These are phyloP conservation scores for Triticum dicoccoides DNA, from an alignment of 176 grass and related monocot genomes.

Conservation along the genomic window DNA sequence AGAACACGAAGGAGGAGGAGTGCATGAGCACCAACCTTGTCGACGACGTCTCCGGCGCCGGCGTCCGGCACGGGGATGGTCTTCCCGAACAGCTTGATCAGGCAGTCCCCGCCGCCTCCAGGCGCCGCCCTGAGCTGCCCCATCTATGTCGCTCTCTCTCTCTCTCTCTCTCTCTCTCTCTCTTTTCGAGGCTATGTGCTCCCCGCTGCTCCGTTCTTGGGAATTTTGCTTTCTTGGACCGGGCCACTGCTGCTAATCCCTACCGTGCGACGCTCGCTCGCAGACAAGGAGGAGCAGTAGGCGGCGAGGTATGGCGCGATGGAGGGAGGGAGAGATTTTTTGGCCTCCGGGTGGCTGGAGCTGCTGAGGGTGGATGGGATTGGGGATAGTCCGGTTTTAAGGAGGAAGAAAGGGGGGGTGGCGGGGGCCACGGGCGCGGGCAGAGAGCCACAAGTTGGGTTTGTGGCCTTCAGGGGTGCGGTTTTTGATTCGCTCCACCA, in stretches of 20 bases:
- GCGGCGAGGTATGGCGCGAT: neutral
- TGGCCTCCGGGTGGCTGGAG: neutral
- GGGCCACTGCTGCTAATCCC: neutral
- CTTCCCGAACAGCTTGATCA: conserved; percentile 86
- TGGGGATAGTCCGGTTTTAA: conserved; percentile 39
- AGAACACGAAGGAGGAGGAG: conserved; percentile 3
- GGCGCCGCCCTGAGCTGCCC: conserved; percentile 25
- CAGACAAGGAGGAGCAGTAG: neutral
- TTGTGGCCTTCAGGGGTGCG: conserved; percentile 59
- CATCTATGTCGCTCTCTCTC: neutral
- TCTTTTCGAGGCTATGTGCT: neutral
- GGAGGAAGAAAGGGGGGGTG: conserved; percentile 10
- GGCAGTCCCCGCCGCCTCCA: conserved; percentile 31
- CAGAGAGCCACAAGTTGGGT: conserved; percentile 78
- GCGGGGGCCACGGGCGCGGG: conserved; percentile 36
- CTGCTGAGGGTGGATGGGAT: conserved; percentile 4
- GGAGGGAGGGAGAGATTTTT: neutral
- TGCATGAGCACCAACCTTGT: conserved; percentile 30
- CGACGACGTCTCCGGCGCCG: conserved; percentile 15
- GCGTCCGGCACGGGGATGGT: conserved; percentile 57
- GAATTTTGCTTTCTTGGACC: neutral
- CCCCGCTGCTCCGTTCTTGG: neutral
- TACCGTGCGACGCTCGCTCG: neutral
- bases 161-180: neutral
- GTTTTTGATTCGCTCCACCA: conserved; percentile 59